These are phyloP conservation scores for Hyphodiscus sp. DNA, from an alignment of 2,329 filamentous ascomycete species.

Conservation along the genomic window DNA sequence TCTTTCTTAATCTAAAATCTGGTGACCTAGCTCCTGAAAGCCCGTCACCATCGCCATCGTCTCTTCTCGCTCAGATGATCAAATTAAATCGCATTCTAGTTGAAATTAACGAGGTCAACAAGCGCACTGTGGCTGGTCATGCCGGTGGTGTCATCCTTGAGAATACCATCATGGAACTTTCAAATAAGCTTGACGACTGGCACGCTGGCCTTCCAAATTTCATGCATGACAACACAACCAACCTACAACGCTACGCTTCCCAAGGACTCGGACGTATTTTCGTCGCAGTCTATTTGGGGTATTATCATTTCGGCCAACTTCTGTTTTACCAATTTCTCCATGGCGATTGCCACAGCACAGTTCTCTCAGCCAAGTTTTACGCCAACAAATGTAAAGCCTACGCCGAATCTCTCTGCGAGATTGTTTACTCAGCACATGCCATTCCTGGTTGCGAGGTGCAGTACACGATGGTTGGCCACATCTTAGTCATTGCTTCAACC, in stretches of 20 bases:
- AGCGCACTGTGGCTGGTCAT: constrained; percentile 26
- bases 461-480: constrained; percentile 40
- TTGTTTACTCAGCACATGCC: constrained; percentile 35
- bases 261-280: constrained; percentile 38
- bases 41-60: not conserved
- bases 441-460: constrained; percentile 34
- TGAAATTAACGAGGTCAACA: constrained; percentile 36
- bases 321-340: constrained; percentile 42
- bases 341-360: constrained; percentile 20
- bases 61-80: constrained; percentile 33
- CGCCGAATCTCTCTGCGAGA: constrained; percentile 34
- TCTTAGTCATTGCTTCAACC: constrained; percentile 40
- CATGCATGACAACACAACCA: constrained; percentile 34
- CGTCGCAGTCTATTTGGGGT: constrained; percentile 39
- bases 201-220: constrained; percentile 29
- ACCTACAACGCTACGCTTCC: constrained; percentile 32
- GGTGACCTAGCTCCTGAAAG: not conserved
- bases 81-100: constrained; percentile 34
- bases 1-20: constrained; percentile 5
- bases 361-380: constrained; percentile 20
- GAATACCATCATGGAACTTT: constrained; percentile 20
- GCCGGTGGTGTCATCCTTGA: constrained; percentile 10
- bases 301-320: constrained; percentile 41
- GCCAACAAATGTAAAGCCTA: constrained; percentile 36
- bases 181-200: constrained; percentile 32